Conservation (phyloP, 192 early-diverging fungal genomes). For the Coemansia sp. region DNA sequence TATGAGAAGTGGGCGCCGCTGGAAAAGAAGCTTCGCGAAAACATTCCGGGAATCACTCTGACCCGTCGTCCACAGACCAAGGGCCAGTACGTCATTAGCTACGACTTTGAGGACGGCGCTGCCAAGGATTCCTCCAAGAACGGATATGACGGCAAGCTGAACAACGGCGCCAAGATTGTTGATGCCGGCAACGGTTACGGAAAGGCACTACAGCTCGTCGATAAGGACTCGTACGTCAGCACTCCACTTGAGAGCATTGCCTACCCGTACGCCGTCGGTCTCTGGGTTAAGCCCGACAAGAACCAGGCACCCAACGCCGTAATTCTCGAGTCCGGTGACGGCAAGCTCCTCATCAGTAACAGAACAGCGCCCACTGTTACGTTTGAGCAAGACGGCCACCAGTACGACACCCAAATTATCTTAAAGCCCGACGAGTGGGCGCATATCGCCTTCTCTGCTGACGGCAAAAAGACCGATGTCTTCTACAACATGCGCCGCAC, state of each 20-base stretch:
- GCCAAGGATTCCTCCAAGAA: constrained; percentile 45
- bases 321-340: constrained; percentile 40
- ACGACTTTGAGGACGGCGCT: constrained; percentile 43
- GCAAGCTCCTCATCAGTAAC: constrained; percentile 43
- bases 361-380: constrained; percentile 26
- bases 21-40: constrained; percentile 53
- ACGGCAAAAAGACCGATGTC: constrained; percentile 31
- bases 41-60: constrained; percentile 49
- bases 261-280: constrained; percentile 46
- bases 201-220: constrained; percentile 33
- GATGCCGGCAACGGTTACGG: constrained; percentile 42
- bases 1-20: constrained; percentile 44
- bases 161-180: constrained; percentile 40
- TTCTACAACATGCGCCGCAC: constrained; percentile 41
- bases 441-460: constrained; percentile 47
- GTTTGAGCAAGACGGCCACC: constrained; percentile 47
- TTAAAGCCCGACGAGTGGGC: constrained; percentile 34
- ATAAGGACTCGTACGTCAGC: constrained; percentile 28
- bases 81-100: constrained; percentile 41
- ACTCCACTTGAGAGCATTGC: constrained; percentile 40
- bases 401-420: constrained; percentile 40
- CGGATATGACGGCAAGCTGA: constrained; percentile 46
- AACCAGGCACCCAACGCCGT: constrained; percentile 36
- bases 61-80: constrained; percentile 32
- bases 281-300: constrained; percentile 48